phyloP scores from a whole-genome alignment of 306 rosid genomes.

The Ammopiptanthus mongolicus region DNA sequence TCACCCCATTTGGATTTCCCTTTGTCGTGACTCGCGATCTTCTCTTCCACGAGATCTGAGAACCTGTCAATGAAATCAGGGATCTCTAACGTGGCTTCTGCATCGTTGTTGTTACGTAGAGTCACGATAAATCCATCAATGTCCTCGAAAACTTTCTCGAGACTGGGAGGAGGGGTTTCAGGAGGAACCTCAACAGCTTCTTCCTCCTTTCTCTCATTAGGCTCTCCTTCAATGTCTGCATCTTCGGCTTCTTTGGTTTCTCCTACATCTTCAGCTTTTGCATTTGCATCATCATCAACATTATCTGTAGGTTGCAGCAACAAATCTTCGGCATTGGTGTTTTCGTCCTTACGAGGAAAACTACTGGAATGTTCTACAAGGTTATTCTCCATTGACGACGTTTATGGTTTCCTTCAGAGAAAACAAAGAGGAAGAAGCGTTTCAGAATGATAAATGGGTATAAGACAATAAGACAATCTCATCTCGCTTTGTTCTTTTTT shows the following conservation, averaged over 20 bases:
- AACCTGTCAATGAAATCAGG: conserved; percentile 36
- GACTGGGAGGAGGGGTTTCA: conserved; percentile 18
- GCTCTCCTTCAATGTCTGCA: background rate
- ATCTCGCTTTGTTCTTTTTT: background rate
- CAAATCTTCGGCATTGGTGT: background rate
- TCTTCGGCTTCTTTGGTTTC: background rate
- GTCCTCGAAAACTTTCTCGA: conserved; percentile 32
- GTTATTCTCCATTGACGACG: conserved; percentile 39
- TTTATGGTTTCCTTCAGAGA: conserved; percentile 3
- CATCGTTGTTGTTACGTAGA: background rate
- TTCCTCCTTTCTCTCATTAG: background rate
- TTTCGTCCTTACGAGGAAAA: background rate
- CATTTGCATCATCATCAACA: background rate
- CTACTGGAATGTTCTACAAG: conserved; percentile 14
- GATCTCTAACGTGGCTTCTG: background rate
- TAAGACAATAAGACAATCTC: conserved; percentile 30
- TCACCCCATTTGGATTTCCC: conserved; percentile 28
- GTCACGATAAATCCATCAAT: conserved; percentile 34
- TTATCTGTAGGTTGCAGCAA: background rate
- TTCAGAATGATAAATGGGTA: conserved; percentile 29
- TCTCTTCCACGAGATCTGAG: conserved; percentile 46
- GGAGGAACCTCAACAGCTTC: background rate
- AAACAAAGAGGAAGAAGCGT: conserved; percentile 12
- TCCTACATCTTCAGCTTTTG: background rate
- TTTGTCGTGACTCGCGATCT: conserved; percentile 21